phyloP scores from a whole-genome alignment of 441 rosid genomes.

The Manihot esculenta region DNA sequence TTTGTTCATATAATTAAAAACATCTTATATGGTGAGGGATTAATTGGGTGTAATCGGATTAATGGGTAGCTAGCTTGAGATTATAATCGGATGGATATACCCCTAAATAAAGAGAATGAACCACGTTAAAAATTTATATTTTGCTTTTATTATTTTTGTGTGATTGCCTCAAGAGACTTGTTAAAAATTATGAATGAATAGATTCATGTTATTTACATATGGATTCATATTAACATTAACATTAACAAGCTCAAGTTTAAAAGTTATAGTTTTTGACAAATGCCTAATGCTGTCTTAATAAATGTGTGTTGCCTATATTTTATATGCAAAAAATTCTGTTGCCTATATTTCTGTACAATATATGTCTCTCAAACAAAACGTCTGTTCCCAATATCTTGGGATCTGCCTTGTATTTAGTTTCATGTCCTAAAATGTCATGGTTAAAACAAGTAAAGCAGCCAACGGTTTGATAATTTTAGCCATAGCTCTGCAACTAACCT shows the following conservation, averaged over 20 bases:
- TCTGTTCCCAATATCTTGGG: conserved; percentile 9
- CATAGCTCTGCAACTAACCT: neutral
- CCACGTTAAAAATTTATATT: no score
- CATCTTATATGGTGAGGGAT: no score
- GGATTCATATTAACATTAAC: no score
- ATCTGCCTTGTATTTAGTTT: conserved; percentile 6
- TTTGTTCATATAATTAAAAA: no score
- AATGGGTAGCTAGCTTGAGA: no score
- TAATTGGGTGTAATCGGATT: no score
- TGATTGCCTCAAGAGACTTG: neutral
- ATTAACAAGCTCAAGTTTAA: neutral
- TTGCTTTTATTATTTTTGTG: no score
- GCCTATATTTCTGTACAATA: neutral
- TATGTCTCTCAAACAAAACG: neutral
- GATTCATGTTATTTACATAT: neutral
- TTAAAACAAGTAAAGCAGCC: conserved; percentile 3
- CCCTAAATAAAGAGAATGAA: no score
- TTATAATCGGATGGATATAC: no score
- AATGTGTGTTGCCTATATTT: conserved; percentile 8
- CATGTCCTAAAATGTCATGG: neutral
- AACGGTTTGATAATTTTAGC: conserved; percentile 12
- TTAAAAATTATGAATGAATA: neutral
- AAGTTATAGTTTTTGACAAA: neutral
- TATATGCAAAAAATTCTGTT: neutral
- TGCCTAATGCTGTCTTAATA: neutral